Evolutionary conservation across 1,284 basidiomycete genomes (phyloP).

Genomic region (Heterobasidion parviporum): DNA sequence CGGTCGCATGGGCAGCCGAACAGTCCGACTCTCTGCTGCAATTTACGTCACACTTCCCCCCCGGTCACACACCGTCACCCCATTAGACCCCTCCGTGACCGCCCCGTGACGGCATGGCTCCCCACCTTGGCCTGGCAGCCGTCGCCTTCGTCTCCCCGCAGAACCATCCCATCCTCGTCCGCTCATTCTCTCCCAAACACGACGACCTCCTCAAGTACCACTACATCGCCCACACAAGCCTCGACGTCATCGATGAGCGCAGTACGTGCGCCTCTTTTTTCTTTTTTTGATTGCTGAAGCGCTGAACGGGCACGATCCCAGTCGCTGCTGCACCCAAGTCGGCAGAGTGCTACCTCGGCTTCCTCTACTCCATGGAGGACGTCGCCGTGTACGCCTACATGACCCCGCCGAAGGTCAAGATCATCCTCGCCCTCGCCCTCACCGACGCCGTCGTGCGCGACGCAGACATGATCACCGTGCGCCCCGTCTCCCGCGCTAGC

Average conservation of each 20-base stretch:
- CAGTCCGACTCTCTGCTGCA: no score
- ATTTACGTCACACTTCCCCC: no score
- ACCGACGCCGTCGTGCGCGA: slow-evolving; percentile 76
- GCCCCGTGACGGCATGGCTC: not conserved
- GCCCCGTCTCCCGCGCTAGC: slow-evolving; percentile 13
- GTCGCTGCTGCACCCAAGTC: slow-evolving; percentile 46
- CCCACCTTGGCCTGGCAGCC: slow-evolving; percentile 60
- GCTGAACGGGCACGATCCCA: slow-evolving; percentile 18
- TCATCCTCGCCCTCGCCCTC: slow-evolving; percentile 65
- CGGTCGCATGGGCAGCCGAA: no score
- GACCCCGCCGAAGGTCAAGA: slow-evolving; percentile 74
- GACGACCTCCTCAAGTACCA: slow-evolving; percentile 74
- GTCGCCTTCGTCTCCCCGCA: slow-evolving; percentile 76
- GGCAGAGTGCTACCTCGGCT: slow-evolving; percentile 67
- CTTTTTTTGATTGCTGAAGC: not conserved
- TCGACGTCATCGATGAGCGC: slow-evolving; percentile 77
- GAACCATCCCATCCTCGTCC: slow-evolving; percentile 73
- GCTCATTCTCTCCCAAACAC: slow-evolving; percentile 46
- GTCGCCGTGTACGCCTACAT: slow-evolving; percentile 79
- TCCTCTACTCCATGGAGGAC: slow-evolving; percentile 76
- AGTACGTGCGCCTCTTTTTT: slow-evolving; percentile 19
- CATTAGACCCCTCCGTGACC: not conserved
- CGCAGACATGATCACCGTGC: slow-evolving; percentile 59
- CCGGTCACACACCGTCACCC: not conserved
- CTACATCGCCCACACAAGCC: slow-evolving; percentile 73